Base-by-base conservation (phyloP, 129 eudicot genomes). In the Solidago caesia region DNA sequence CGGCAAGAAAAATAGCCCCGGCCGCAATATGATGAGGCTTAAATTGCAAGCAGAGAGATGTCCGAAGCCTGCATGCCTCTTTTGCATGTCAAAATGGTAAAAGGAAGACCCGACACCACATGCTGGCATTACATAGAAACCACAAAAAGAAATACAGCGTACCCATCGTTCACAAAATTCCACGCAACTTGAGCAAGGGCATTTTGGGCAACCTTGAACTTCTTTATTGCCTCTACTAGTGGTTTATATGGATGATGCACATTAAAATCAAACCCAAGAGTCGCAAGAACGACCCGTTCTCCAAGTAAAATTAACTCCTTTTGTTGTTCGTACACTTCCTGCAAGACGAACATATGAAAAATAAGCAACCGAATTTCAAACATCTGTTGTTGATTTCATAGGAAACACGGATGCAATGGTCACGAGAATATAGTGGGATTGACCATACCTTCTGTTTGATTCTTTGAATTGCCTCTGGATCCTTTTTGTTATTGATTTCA, bases 81-180 rank as follows among this genome's bases (percentile, higher is more conserved):
- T 86, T 84, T 85, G 81, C 82, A 68, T 80, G 93, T 90, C 97
- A 91, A 90, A 82, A 74, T 63, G 83, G 78, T 63, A 79, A 60
- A 65, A 75, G 87, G 73, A 73, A 70, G 81, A 85, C 74, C 74
- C 4, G 83, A 77, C 81, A 79, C 68, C 84, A 75, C 66, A 78
- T 79, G 78, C 74, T 69, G 85, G 84, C 80, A 81, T 71, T 70
- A 70, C 46, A 68, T 58, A 66, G 39, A 64, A 73, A 73, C 67
- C 67, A 77, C 67, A 8, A 84, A 60, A 82, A 80, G 48, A 44
- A 75, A 53, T 47, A 71, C 77, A 77, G 73, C 91, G 64, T 92
- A 92, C 98, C 96, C 98, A 92, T 92, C 98, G 73, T 92, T 92
- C 33, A 92, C 98, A 84, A 92, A 92, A 68, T 92, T 92, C 96